Evolutionary conservation across 2,329 filamentous ascomycete genomes (phyloP).

Genomic region (Tympanopsis confertula): DNA sequence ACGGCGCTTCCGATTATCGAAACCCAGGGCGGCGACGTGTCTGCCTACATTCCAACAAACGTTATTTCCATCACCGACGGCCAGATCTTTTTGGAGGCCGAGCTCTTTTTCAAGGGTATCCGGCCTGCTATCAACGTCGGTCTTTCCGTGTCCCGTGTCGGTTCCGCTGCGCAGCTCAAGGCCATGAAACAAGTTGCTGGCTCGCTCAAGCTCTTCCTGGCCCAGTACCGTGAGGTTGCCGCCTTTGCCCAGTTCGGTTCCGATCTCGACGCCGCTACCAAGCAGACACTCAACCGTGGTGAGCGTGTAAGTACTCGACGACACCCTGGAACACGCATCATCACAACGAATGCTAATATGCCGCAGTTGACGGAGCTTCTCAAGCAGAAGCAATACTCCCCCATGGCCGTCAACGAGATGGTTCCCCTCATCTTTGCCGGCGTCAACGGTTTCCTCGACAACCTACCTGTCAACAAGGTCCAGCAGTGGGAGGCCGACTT

Average conservation of each 20-base stretch:
- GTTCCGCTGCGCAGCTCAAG: conserved; percentile 98
- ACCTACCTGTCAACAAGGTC: conserved; percentile 80
- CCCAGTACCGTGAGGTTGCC: conserved; percentile 99
- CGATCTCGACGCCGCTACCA: conserved; percentile 95
- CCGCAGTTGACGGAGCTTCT: conserved; percentile 78
- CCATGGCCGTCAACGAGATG: conserved; percentile 99
- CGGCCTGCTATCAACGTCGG: conserved; percentile 99
- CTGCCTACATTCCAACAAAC: conserved; percentile 99
- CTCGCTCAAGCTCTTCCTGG: conserved; percentile 99
- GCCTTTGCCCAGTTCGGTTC: conserved; percentile 99
- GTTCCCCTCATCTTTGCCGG: conserved; percentile 97
- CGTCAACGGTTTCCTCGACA: conserved; percentile 94
- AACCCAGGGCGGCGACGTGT: conserved; percentile 99
- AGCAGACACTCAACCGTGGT: conserved; percentile 96
- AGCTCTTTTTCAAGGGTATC: conserved; percentile 99
- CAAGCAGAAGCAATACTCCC: conserved; percentile 99
- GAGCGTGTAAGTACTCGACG: conserved; percentile 65
- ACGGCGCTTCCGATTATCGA: conserved; percentile 96
- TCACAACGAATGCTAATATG: conserved; percentile 10
- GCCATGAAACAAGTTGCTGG: conserved; percentile 99
- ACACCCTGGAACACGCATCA: background rate
- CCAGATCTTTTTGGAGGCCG: conserved; percentile 98
- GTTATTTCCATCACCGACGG: conserved; percentile 99
- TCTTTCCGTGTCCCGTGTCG: conserved; percentile 99
- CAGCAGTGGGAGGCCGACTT: conserved; percentile 90